Evolutionary conservation across 2,329 filamentous ascomycete species (phyloP), one percentile per base, ranked within the genome.

Genomic region (Aspergillus clavatus): DNA sequence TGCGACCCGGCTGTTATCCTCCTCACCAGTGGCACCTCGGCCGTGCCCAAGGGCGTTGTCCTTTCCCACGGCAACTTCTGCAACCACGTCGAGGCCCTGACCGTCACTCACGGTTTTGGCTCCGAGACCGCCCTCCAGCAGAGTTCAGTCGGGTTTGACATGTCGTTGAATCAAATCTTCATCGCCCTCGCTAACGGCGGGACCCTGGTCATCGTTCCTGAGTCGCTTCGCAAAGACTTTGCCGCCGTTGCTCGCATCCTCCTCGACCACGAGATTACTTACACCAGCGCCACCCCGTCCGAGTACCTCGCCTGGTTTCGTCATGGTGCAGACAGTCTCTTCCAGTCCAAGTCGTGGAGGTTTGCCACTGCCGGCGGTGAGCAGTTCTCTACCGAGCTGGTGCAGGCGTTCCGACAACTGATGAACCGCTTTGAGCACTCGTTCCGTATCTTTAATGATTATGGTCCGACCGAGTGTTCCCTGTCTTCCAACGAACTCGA

Each of bases 11-110:
- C 36, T 12, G 11, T 12, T n/a, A 7, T 50, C 23, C 11, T 50
- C 4, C 46, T 38, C 28, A 50, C 43, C 27, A 50, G 47, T 38
- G 47, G 47, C 18, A 33, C 37, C 3, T 46, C 47, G 3, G 47
- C 43, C 3, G 5, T 5, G 6, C 48, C 48, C 5, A 50, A 50
- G 38, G 48, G 48, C 6, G 37, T 50, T 10, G 5, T 7, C n/a
- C 27, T 47, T 1, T 12, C 16, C 8, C 42, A 47, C 7, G 7
- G 8, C 1, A 27, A 18, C 10, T 14, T 45, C 5, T 26, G 27
- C 3, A 40, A 42, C 19, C 4, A 38, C 0, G 10, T 40, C 7
- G 39, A 40, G 5, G 23, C 7, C 5, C 5, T 11, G 10, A 14
- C 14, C 1, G n/a, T 10, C 5, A 7, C 4, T 10, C 27, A 7